Evolutionary conservation across 768 basidiomycete genomes (phyloP).

Genomic region (Ramaria sp.): DNA sequence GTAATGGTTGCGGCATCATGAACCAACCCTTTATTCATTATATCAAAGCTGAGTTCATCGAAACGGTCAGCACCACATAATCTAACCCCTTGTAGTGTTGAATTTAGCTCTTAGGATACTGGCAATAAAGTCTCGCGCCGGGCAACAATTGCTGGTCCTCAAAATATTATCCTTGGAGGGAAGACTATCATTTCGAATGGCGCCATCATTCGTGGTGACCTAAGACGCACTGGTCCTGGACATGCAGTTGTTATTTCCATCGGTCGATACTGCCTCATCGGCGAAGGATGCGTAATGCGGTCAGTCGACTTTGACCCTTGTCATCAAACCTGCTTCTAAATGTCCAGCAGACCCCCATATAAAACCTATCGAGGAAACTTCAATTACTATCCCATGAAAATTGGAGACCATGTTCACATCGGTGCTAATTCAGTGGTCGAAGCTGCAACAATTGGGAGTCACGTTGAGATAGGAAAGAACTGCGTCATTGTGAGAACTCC

Average conservation of each 20-base stretch:
- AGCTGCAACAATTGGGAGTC: conserved; percentile 88
- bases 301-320: conserved; percentile 17
- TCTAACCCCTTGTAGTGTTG: neutral
- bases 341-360: conserved; percentile 55
- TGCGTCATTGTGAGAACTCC: conserved; percentile 71
- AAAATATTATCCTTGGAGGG: conserved; percentile 95
- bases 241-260: conserved; percentile 91
- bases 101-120: conserved; percentile 51
- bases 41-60: conserved; percentile 75
- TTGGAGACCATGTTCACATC: conserved; percentile 92
- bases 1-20: too few species aligned
- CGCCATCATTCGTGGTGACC: conserved; percentile 88
- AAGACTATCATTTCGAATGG: conserved; percentile 90
- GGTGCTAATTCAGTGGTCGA: conserved; percentile 85
- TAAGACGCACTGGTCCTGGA: conserved; percentile 79
- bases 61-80: conserved; percentile 43
- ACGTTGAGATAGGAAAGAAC: conserved; percentile 91
- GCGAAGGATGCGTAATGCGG: conserved; percentile 86
- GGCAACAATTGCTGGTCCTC: conserved; percentile 84
- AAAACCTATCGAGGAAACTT: conserved; percentile 85
- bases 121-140: conserved; percentile 93
- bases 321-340: neutral
- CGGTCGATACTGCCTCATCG: conserved; percentile 86
- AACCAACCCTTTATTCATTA: conserved; percentile 63
- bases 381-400: conserved; percentile 97